phyloP scores from a whole-genome alignment of 306 rosid species.

The Benincasa hispida region DNA sequence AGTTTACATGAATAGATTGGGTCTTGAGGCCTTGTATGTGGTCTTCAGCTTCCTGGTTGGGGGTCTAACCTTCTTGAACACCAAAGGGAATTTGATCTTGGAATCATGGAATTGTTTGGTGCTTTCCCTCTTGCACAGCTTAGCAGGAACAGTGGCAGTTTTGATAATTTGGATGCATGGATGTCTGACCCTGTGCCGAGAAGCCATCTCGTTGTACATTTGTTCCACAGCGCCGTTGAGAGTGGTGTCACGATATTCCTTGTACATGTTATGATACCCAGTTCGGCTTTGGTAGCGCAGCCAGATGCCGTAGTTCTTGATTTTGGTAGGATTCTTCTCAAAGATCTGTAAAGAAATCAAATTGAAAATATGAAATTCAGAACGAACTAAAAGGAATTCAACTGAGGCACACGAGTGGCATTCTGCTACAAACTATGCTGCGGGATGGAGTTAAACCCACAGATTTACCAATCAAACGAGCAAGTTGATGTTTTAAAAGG shows the following conservation, averaged over 20 bases:
- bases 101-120: slow-evolving; percentile 81
- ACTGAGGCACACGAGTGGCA: background rate
- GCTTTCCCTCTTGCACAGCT: slow-evolving; percentile 88
- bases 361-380: background rate
- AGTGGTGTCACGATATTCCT: slow-evolving; percentile 87
- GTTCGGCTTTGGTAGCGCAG: slow-evolving; percentile 80
- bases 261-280: slow-evolving; percentile 88
- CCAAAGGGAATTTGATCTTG: slow-evolving; percentile 84
- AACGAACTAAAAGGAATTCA: background rate
- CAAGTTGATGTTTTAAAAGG: background rate
- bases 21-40: slow-evolving; percentile 78
- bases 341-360: slow-evolving; percentile 38
- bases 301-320: slow-evolving; percentile 84
- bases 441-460: background rate
- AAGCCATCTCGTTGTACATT: slow-evolving; percentile 84
- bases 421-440: background rate
- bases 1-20: slow-evolving; percentile 69
- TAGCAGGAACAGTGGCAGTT: slow-evolving; percentile 74
- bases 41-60: slow-evolving; percentile 82
- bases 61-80: slow-evolving; percentile 69
- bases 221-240: slow-evolving; percentile 68
- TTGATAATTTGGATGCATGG: slow-evolving; percentile 88
- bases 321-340: slow-evolving; percentile 82
- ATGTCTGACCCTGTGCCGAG: slow-evolving; percentile 77
- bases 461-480: background rate